phyloP scores from a whole-genome alignment of 2,329 filamentous ascomycete genomes.

The Fusarium longipes region DNA sequence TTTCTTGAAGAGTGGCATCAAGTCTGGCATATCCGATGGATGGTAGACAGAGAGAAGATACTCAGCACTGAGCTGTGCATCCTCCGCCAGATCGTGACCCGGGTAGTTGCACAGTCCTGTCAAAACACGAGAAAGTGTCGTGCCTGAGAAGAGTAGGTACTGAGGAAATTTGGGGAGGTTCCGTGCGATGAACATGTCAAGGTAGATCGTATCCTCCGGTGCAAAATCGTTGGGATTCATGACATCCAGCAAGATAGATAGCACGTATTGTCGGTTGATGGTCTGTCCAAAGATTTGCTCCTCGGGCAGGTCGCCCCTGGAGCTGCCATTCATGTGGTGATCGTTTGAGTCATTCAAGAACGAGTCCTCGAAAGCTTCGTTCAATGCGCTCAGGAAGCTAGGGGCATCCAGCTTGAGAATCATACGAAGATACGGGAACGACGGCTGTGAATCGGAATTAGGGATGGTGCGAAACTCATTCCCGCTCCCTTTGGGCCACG shows the following conservation, averaged over 20 bases:
- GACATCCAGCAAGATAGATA: slow-evolving; percentile 89
- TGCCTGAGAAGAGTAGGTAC: slow-evolving; percentile 90
- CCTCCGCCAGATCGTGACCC: slow-evolving; percentile 81
- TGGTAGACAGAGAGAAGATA: slow-evolving; percentile 95
- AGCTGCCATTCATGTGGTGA: slow-evolving; percentile 62
- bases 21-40: slow-evolving; percentile 79
- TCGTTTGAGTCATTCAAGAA: slow-evolving; percentile 87
- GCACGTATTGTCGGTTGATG: slow-evolving; percentile 90
- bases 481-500: slow-evolving; percentile 76
- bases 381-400: slow-evolving; percentile 93
- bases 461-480: slow-evolving; percentile 71
- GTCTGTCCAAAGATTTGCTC: slow-evolving; percentile 75
- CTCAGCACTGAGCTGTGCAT: slow-evolving; percentile 96
- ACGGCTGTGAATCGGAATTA: slow-evolving; percentile 69
- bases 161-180: slow-evolving; percentile 97
- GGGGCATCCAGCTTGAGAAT: slow-evolving; percentile 90
- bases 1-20: slow-evolving; percentile 81
- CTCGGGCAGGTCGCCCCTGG: slow-evolving; percentile 65
- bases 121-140: slow-evolving; percentile 83
- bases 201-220: slow-evolving; percentile 85
- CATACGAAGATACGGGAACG: slow-evolving; percentile 86
- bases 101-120: slow-evolving; percentile 87
- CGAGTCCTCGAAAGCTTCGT: slow-evolving; percentile 95
- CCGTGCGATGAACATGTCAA: slow-evolving; percentile 98
- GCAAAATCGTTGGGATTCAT: slow-evolving; percentile 84